Base-by-base conservation (phyloP, 176 grass and related monocot species). In the Echinochloa phyllopogon region DNA sequence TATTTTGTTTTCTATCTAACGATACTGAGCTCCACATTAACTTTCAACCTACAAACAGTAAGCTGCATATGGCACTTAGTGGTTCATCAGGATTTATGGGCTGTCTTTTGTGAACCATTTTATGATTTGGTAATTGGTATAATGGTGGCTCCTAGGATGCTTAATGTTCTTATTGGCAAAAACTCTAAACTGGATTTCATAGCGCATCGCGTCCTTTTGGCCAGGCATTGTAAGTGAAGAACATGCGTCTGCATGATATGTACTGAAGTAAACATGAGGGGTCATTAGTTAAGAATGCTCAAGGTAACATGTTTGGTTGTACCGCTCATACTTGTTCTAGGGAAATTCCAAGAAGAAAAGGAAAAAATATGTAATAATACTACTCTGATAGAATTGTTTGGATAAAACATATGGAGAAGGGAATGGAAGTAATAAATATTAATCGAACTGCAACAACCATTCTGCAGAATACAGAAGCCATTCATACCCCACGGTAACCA, bases 401-500 rank as follows among this genome's bases (percentile, higher is more conserved):
- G 10, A 64, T 79, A 64, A 29, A 38, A 65, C 41, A 33, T 78
- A 78, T 8, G 42, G 23, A 57, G 38, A 44, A 76, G 8, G n/a
- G 6, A 25, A 66, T 55, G 6, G 48, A 76, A 57, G 38, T 2
- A 27, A 21, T 23, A 49, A 3, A 9, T 63, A 61, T 49, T 20
- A 72, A 80, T 64, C 8, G 21, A 23, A 17, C 21, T 25, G 41
- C 20, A 9, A 7, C 14, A 74, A 64, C 8, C 50, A 10, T 81
- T 39, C 8, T 75, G 40, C 43, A 36, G 24, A 72, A 64, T 50
- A 13, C 56, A 53, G 6, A 55, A 57, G 38, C 6, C 17, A 58
- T 10, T 55, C 5, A 40, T 82, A 90, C 88, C 88, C 72, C 16
- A 39, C 29, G 49, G 49, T 0, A 27, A 41, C 29, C 76, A 0